Base-by-base conservation (phyloP, 148 eudicot genomes). In the Persicaria tinctoria region DNA sequence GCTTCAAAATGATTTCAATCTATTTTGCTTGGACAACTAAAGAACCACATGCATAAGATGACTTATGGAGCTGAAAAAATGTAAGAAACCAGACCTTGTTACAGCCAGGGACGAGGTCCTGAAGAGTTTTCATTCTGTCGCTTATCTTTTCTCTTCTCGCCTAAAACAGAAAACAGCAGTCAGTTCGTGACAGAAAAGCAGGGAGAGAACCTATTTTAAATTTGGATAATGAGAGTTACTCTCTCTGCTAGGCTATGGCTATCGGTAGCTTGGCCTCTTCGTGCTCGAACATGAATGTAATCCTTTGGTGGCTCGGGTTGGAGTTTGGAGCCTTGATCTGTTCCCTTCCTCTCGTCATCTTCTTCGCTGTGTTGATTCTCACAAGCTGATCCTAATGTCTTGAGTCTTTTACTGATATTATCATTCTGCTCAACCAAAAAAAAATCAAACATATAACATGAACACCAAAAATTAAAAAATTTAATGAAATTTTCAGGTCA, bases 261-360 rank as follows among this genome's bases (percentile, higher is more conserved):
- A 82, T 89, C 93, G 1, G 93, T 89, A 47, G 93, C 93, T 85
- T 89, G 93, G 64, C 93, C 93, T 75, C 93, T 79, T 76, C 93
- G 78, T 9, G 93, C 93, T 76, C 93, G 89, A n/a, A 89, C 93
- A 64, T 89, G 93, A 53, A 89, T 89, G 76, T 82, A 89, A 77
- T 89, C 93, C 80, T 89, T 89, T 6, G 89, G 82, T 5, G 81
- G 89, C 68, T 89, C 89, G 12, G 79, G 47, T 51, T 59, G 73
- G 16, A 78, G 75, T 72, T 86, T 89, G 18, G 77, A 46, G 76
- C 81, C 72, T 69, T 80, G 70, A 16, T 83, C 83, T 11, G 62
- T 47, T 23, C 56, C 76, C 73, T 86, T 82, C 51, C 83, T 84
- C 47, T 84, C 91, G 3, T 49, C 79, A 71, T 80, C 86, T 23